Percentiles rank a stretch among this genome's conserved stretches.
phyloP scores from a whole-genome alignment of 768 basidiomycete genomes.

The Rhodotorula graminis region DNA sequence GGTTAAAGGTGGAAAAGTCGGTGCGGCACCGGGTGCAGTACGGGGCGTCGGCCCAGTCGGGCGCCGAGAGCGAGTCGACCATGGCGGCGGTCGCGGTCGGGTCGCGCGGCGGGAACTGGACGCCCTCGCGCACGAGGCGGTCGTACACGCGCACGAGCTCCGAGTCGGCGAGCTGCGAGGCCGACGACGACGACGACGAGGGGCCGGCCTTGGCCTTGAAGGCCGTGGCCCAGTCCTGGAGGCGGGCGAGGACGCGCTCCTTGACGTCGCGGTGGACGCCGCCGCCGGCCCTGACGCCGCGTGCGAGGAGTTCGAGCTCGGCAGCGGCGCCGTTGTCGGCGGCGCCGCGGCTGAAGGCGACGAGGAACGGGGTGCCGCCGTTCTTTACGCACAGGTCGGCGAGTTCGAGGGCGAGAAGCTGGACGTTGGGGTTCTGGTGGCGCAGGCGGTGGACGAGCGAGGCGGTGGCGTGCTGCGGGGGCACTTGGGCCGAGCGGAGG shows the following conservation, averaged over 20 bases:
- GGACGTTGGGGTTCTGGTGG: conserved; percentile 82
- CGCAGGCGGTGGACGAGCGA: conserved; percentile 78
- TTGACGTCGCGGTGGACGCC: conserved; percentile 72
- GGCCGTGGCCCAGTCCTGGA: conserved; percentile 92
- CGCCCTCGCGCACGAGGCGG: conserved; percentile 64
- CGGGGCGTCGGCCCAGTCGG: conserved; percentile 88
- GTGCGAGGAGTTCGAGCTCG: conserved; percentile 29
- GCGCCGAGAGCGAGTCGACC: conserved; percentile 82
- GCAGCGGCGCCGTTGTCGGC: conserved; percentile 13
- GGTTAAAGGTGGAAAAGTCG: conserved; percentile 86
- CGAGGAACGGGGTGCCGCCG: conserved; percentile 84
- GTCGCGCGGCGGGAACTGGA: conserved; percentile 77
- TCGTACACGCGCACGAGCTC: conserved; percentile 67
- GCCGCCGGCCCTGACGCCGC: conserved; percentile 5
- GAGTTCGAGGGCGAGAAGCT: conserved; percentile 54
- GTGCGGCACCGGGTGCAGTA: conserved; percentile 91
- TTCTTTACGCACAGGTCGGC: conserved; percentile 94
- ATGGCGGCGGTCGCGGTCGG: conserved; percentile 66
- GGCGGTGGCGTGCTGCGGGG: conserved; percentile 80
- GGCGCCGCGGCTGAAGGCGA: conserved; percentile 57
- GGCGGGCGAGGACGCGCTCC: conserved; percentile 57
- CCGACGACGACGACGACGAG: too few species aligned
- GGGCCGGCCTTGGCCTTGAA: conserved; percentile 69
- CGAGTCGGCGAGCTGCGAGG: conserved; percentile 61
- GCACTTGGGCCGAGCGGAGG: conserved; percentile 82